These are phyloP conservation scores for Alternaria hordeiaustralica DNA, from an alignment of 2,329 filamentous ascomycete genomes.

Conservation along the genomic window DNA sequence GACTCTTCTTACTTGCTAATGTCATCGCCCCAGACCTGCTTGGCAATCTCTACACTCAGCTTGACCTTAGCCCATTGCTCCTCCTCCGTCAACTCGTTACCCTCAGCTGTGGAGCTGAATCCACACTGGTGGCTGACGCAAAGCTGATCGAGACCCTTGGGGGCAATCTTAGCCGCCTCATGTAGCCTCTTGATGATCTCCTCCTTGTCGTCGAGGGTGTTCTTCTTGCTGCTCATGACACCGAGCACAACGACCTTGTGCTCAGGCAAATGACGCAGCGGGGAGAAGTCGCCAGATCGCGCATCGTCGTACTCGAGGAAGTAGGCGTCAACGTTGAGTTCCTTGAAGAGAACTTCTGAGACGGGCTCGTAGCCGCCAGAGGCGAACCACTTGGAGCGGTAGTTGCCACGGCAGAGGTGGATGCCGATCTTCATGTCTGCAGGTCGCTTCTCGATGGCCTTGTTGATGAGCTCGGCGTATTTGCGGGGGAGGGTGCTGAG, in stretches of 20 bases:
- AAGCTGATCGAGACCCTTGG: constrained; percentile 62
- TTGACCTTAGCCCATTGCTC: constrained; percentile 65
- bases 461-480: constrained; percentile 64
- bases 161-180: constrained; percentile 54
- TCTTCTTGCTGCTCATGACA: constrained; percentile 64
- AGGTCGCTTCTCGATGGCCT: constrained; percentile 59
- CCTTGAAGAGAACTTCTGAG: constrained; percentile 63
- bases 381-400: constrained; percentile 64
- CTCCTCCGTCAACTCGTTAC: constrained; percentile 62
- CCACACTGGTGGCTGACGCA: constrained; percentile 65
- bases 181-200: constrained; percentile 49
- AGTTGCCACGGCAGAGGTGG: constrained; percentile 65
- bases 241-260: constrained; percentile 64
- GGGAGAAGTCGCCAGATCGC: constrained; percentile 62
- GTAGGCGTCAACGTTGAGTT: constrained; percentile 64
- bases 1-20: constrained; percentile 26
- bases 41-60: constrained; percentile 63
- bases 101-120: constrained; percentile 64
- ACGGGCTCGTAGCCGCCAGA: constrained; percentile 65
- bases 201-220: constrained; percentile 60
- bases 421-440: constrained; percentile 63
- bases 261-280: constrained; percentile 60
- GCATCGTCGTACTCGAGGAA: constrained; percentile 67
- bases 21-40: constrained; percentile 63
- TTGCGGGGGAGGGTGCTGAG: constrained; percentile 57